Base-by-base conservation (phyloP, 2,329 filamentous ascomycete species). In the Verticillium klebahnii region DNA sequence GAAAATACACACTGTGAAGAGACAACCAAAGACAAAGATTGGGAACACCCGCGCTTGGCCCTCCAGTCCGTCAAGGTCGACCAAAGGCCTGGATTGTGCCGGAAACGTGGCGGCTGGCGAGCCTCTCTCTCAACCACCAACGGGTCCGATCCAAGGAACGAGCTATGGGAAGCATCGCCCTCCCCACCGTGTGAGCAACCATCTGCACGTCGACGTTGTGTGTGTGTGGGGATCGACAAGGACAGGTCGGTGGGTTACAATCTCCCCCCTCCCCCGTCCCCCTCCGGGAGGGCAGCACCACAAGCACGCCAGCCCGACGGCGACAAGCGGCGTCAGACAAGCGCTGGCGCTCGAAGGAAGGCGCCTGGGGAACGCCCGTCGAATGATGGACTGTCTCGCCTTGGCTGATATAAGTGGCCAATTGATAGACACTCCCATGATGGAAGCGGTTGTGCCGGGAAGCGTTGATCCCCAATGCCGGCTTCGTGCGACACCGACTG, bases 91-190 rank as follows among this genome's bases (percentile, higher is more conserved):
- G 15, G 57, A 50, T 34, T 39, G 57, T 7, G 36, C 57, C 23
- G 19, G 56, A 40, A 58, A 58, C 56, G 56, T 58, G 56, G 56
- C 56, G 39, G 39, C 39, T 45, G 39, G 39, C 39, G 39, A 45
- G 39, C 17, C 15, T 45, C 15, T n/a, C 12, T 40, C 37, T 40
- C 37, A 29, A 29, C 14, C 37, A 50, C 45, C 45, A 50, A 50
- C n/a, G 11, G 7, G n/a, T 9, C 45, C 19, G 19, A 50, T 7
- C 19, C 19, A 5, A 25, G 45, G 45, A 29, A 29, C 29, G 34
- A 36, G 34, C 34, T 14, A 14, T 9, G 34, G 14, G 56, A 39
- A 11, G 57, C 23, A 39, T 58, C 19, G 15, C 9, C 23, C 25
- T 39, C 14, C 36, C 36, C 9, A 40, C 23, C 34, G 8, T 50